phyloP scores from a whole-genome alignment of 352 stramenopile genomes.

The Globisporangium rhizosaccharum region DNA sequence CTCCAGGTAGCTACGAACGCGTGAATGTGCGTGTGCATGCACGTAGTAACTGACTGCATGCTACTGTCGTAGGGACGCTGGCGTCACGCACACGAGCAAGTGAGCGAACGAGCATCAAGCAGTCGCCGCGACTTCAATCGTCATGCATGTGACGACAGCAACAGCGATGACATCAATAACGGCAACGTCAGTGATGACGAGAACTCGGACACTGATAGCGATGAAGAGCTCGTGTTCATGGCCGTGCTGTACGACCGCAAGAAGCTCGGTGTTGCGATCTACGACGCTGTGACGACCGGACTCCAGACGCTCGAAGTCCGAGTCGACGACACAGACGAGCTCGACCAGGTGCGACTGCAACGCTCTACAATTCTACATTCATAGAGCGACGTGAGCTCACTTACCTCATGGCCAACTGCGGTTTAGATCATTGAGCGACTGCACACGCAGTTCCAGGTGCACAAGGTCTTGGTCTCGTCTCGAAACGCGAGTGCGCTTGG shows the following conservation, averaged over 20 bases:
- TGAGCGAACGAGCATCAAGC: neutral
- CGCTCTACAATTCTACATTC: neutral
- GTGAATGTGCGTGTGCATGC: constrained; percentile 5
- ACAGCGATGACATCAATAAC: constrained; percentile 2
- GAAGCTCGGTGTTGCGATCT: constrained; percentile 69
- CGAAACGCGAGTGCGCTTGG: constrained; percentile 58
- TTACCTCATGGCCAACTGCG: neutral
- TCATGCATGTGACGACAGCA: neutral
- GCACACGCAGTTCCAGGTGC: constrained; percentile 67
- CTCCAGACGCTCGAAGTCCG: constrained; percentile 58
- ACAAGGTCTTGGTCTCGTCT: constrained; percentile 60
- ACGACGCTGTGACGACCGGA: constrained; percentile 56
- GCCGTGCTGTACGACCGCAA: constrained; percentile 61
- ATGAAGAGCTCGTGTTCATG: constrained; percentile 65
- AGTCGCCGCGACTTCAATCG: neutral
- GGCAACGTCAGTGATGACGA: neutral
- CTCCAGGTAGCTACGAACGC: neutral
- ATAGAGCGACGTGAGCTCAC: neutral
- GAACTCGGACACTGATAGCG: constrained; percentile 26
- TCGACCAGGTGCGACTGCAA: constrained; percentile 36
- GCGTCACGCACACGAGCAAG: too few species aligned
- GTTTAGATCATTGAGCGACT: constrained; percentile 50
- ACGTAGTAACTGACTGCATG: neutral
- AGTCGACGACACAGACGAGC: constrained; percentile 29
- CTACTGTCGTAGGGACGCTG: neutral